phyloP scores from a whole-genome alignment of 139 green algal species.

The Coelastrella sp. region DNA sequence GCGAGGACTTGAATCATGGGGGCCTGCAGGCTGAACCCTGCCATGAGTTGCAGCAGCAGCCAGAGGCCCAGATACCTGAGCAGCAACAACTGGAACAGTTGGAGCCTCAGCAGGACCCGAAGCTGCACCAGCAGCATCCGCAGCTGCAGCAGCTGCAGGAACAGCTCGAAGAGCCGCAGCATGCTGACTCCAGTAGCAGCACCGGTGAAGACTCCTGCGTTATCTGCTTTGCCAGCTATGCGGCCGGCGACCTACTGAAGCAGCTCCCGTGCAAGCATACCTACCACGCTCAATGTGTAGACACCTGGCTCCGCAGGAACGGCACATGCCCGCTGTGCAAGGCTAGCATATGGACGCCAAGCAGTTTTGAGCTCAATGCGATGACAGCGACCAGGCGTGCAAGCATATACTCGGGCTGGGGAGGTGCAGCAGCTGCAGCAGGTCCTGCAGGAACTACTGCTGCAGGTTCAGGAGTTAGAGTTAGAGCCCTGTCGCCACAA shows the following conservation, averaged over 20 bases:
- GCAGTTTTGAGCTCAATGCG: not conserved
- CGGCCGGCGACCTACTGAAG: not conserved
- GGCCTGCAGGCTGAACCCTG: too few species aligned
- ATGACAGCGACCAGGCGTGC: too few species aligned
- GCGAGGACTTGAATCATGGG: not conserved
- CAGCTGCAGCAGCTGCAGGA: conserved; percentile 8
- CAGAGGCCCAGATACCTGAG: too few species aligned
- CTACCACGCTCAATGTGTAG: conserved; percentile 22
- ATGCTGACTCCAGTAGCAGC: not conserved
- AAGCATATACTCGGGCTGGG: too few species aligned
- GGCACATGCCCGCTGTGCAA: conserved; percentile 34
- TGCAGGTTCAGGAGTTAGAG: too few species aligned
- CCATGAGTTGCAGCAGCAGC: too few species aligned
- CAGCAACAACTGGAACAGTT: too few species aligned
- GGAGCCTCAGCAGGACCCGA: too few species aligned
- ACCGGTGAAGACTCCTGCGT: not conserved
- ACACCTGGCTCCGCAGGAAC: not conserved
- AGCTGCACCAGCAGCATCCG: too few species aligned
- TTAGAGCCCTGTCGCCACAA: too few species aligned
- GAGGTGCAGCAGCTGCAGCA: too few species aligned
- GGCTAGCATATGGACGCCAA: not conserved
- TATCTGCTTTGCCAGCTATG: conserved; percentile 19
- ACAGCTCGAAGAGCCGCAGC: not conserved
- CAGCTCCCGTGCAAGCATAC: conserved; percentile 34
- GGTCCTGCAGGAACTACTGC: too few species aligned